These are phyloP conservation scores for Anacardium occidentale DNA, from an alignment of 345 rosid genomes.

Conservation along the genomic window DNA sequence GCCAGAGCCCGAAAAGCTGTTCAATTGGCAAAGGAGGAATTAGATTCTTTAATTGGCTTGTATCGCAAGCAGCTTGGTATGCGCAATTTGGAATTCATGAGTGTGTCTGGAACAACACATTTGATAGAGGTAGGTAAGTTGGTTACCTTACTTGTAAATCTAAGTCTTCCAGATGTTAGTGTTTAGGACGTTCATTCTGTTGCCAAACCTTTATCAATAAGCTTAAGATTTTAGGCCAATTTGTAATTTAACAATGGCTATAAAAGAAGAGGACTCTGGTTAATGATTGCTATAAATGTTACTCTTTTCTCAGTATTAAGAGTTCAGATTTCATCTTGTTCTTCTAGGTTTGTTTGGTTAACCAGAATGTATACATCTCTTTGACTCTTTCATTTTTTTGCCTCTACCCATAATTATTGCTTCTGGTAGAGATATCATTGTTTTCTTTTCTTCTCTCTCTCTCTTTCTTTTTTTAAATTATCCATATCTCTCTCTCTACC, in stretches of 20 bases:
- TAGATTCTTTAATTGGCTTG: conserved; percentile 48
- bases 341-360: background rate
- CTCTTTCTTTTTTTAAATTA: background rate
- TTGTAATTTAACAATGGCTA: too few species aligned
- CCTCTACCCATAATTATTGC: background rate
- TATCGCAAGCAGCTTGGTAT: conserved; percentile 50
- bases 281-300: background rate
- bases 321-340: background rate
- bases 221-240: too few species aligned
- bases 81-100: conserved; percentile 51
- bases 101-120: conserved; percentile 65
- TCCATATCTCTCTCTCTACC: background rate
- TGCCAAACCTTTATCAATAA: too few species aligned
- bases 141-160: background rate
- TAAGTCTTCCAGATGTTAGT: background rate
- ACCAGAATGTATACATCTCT: background rate
- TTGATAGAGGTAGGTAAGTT: conserved; percentile 53
- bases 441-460: background rate
- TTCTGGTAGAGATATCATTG: background rate
- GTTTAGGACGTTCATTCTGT: too few species aligned
- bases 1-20: conserved; percentile 63
- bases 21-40: conserved; percentile 54
- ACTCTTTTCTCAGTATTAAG: background rate
- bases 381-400: background rate
- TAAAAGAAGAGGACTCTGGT: background rate